phyloP scores from a whole-genome alignment of 2,329 filamentous ascomycete genomes.

The Fusarium pseudograminearum region DNA sequence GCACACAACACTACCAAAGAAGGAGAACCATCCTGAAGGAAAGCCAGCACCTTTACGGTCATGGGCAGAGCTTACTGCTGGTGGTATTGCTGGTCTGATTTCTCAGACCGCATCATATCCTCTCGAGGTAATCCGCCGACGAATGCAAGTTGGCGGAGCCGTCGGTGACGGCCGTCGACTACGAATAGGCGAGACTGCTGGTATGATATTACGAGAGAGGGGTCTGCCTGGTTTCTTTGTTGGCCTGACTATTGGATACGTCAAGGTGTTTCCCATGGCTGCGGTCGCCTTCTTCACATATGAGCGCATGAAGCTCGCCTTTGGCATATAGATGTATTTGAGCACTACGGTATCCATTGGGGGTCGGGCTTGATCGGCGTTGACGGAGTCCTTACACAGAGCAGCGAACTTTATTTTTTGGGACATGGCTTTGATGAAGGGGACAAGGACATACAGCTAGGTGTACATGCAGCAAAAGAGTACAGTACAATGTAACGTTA shows the following conservation, averaged over 20 bases:
- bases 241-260: conserved; percentile 92
- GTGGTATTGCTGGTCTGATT: conserved; percentile 87
- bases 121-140: conserved; percentile 87
- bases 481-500: conserved; percentile 1
- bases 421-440: conserved; percentile 18
- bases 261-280: conserved; percentile 91
- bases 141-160: conserved; percentile 97
- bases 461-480: conserved; percentile 23
- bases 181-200: conserved; percentile 81
- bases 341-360: conserved; percentile 13
- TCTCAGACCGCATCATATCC: conserved; percentile 95
- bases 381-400: conserved; percentile 38
- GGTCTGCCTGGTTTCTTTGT: conserved; percentile 90
- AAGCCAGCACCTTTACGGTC: conserved; percentile 81
- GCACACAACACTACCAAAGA: conserved; percentile 80
- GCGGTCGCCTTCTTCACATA: conserved; percentile 78
- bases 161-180: conserved; percentile 89
- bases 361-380: conserved; percentile 40
- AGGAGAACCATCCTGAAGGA: conserved; percentile 63
- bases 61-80: conserved; percentile 87
- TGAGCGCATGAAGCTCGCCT: conserved; percentile 70
- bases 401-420: conserved; percentile 33
- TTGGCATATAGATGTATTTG: conserved; percentile 68
- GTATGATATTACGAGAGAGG: conserved; percentile 78
- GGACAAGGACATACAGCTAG: conserved; percentile 19